Percentiles rank a stretch among this genome's conserved stretches.
Evolutionary conservation across 164 flowering plant species (phyloP).

Genomic region (Houttuynia cordata): DNA sequence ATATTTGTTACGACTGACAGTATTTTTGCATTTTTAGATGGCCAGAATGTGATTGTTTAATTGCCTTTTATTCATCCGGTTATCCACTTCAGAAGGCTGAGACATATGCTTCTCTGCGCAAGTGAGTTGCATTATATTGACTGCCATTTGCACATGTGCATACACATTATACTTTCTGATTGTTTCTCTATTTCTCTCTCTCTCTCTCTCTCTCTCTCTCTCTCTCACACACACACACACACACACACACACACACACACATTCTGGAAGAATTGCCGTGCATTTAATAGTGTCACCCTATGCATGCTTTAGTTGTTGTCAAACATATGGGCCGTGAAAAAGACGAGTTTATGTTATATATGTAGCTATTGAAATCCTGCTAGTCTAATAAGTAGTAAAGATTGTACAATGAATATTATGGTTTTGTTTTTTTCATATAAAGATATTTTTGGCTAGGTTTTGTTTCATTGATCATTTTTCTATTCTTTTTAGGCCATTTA

Average conservation of each 20-base stretch:
- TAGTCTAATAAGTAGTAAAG: background rate
- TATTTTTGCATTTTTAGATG: slow-evolving; percentile 40
- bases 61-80: slow-evolving; percentile 95
- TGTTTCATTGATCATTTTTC: background rate
- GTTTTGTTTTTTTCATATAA: too few relatives aligned
- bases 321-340: too few relatives aligned
- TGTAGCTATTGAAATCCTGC: background rate
- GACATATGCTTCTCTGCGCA: slow-evolving; percentile 79
- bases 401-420: background rate
- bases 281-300: too few relatives aligned
- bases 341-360: too few relatives aligned
- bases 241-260: too few relatives aligned
- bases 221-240: too few relatives aligned
- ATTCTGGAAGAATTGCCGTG: too few relatives aligned
- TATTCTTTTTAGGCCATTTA: slow-evolving; percentile 57
- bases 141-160: background rate
- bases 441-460: background rate
- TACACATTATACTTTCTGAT: background rate
- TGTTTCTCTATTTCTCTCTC: background rate
- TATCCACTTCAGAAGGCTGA: slow-evolving; percentile 94
- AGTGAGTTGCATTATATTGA: slow-evolving; percentile 33
- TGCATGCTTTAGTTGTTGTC: too few relatives aligned
- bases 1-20: slow-evolving; percentile 2
- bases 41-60: slow-evolving; percentile 96
- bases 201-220: too few relatives aligned